Conservation (phyloP, 2,329 filamentous ascomycete genomes). For the Botrytis galanthina region DNA sequence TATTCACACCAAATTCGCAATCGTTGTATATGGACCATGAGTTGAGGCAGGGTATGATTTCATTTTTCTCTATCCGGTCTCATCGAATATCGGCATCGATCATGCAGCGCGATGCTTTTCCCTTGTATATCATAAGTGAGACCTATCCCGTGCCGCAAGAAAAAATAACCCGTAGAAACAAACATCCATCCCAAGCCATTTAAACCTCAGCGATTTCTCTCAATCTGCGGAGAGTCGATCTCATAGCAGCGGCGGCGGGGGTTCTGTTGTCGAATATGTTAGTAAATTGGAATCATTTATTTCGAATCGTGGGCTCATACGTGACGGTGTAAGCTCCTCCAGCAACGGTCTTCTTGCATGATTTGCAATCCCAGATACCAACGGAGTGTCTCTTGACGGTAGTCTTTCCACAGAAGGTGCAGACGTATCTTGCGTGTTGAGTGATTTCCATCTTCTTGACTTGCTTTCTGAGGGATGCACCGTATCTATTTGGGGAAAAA, state of each 20-base stretch:
- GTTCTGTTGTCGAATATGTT: slow-evolving; percentile 54
- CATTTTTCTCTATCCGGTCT: slow-evolving; percentile 16
- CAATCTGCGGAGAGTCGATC: slow-evolving; percentile 95
- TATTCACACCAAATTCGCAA: slow-evolving; percentile 11
- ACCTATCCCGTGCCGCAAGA: slow-evolving; percentile 20
- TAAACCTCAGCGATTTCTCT: slow-evolving; percentile 97
- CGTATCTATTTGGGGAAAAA: slow-evolving; percentile 63
- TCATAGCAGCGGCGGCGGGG: slow-evolving; percentile 87
- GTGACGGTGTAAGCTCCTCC: slow-evolving; percentile 94
- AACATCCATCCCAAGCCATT: slow-evolving; percentile 39
- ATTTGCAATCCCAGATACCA: slow-evolving; percentile 96
- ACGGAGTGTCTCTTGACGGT: slow-evolving; percentile 87
- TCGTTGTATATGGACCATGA: not conserved
- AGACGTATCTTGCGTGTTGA: slow-evolving; percentile 95
- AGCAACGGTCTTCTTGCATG: slow-evolving; percentile 91
- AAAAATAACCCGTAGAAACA: slow-evolving; percentile 19
- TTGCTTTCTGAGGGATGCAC: slow-evolving; percentile 98
- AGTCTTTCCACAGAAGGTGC: slow-evolving; percentile 98
- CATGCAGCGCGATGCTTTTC: slow-evolving; percentile 17
- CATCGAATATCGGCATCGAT: slow-evolving; percentile 21
- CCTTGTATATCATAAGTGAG: slow-evolving; percentile 19
- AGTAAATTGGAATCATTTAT: not conserved
- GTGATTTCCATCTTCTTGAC: slow-evolving; percentile 99
- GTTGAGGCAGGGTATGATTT: slow-evolving; percentile 18
- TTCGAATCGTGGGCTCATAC: slow-evolving; percentile 56